These are phyloP conservation scores for Acanthamoeba healyi DNA, from an alignment of 208 protist species.

Conservation along the genomic window DNA sequence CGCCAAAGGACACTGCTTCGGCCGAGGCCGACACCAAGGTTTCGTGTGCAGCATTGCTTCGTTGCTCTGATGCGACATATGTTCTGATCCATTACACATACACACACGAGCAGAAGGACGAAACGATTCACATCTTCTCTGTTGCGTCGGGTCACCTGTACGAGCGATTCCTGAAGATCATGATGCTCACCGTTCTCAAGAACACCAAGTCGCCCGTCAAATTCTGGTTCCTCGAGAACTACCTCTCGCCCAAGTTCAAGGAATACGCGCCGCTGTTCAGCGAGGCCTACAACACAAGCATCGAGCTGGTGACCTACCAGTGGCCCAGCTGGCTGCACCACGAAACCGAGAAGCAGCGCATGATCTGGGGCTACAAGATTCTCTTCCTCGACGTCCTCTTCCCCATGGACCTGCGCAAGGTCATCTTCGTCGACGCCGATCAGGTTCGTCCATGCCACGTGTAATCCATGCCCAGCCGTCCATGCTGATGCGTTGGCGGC, in stretches of 20 bases:
- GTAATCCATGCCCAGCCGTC: no score
- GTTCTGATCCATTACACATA: not conserved
- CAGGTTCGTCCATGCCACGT: no score
- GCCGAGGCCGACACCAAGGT: not conserved
- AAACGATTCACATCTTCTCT: constrained; percentile 98
- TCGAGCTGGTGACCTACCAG: constrained; percentile 97
- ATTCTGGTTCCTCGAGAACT: constrained; percentile 99
- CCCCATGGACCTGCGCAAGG: constrained; percentile 95
- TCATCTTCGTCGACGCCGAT: constrained; percentile 99
- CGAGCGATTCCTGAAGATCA: constrained; percentile 99
- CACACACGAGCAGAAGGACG: constrained; percentile 38
- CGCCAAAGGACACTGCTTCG: not conserved
- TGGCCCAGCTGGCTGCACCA: constrained; percentile 98
- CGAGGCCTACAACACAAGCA: constrained; percentile 95
- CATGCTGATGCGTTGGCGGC: no score
- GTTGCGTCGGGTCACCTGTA: constrained; percentile 98
- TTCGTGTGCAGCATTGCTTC: not conserved
- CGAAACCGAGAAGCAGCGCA: constrained; percentile 98
- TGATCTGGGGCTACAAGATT: constrained; percentile 99
- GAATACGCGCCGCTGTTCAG: constrained; percentile 94
- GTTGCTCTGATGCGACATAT: not conserved
- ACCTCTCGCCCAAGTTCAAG: constrained; percentile 98
- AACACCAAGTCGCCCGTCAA: constrained; percentile 96
- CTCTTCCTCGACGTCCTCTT: constrained; percentile 99
- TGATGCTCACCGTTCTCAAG: constrained; percentile 98